These are phyloP conservation scores for Glonium stellatum DNA, from an alignment of 495 filamentous ascomycete species.

Conservation along the genomic window DNA sequence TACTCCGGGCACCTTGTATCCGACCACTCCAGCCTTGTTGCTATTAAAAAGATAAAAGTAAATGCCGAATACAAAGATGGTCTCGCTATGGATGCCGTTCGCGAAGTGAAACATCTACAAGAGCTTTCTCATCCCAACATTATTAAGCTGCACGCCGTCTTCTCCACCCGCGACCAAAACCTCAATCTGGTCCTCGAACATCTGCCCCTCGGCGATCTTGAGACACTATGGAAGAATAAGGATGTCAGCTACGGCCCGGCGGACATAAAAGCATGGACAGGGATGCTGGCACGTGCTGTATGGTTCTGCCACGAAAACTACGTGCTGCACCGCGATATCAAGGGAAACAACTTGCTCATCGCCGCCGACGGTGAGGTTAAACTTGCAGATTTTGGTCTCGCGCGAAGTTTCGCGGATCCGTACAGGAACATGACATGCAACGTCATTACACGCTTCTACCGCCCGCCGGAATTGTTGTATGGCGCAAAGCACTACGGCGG, in stretches of 20 bases:
- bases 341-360: constrained; percentile 95
- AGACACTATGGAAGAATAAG: constrained; percentile 82
- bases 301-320: constrained; percentile 97
- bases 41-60: constrained; percentile 98
- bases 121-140: constrained; percentile 96
- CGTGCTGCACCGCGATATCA: constrained; percentile 95
- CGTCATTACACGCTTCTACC: constrained; percentile 95
- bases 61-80: constrained; percentile 79
- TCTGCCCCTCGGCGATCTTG: constrained; percentile 82
- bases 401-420: constrained; percentile 81
- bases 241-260: constrained; percentile 68
- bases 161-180: constrained; percentile 87
- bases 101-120: constrained; percentile 89
- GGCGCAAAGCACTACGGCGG: constrained; percentile 83
- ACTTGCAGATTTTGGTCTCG: constrained; percentile 95
- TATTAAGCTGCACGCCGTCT: constrained; percentile 83
- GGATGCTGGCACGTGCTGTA: constrained; percentile 84
- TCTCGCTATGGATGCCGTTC: constrained; percentile 85
- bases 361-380: constrained; percentile 89
- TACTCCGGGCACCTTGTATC: constrained; percentile 72
- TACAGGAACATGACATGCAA: constrained; percentile 82
- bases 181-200: constrained; percentile 92
- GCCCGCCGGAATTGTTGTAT: constrained; percentile 76
- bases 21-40: constrained; percentile 64
- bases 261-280: constrained; percentile 98